These are phyloP conservation scores for Colletotrichum sp. DNA, from an alignment of 2,329 filamentous ascomycete genomes.

Conservation along the genomic window DNA sequence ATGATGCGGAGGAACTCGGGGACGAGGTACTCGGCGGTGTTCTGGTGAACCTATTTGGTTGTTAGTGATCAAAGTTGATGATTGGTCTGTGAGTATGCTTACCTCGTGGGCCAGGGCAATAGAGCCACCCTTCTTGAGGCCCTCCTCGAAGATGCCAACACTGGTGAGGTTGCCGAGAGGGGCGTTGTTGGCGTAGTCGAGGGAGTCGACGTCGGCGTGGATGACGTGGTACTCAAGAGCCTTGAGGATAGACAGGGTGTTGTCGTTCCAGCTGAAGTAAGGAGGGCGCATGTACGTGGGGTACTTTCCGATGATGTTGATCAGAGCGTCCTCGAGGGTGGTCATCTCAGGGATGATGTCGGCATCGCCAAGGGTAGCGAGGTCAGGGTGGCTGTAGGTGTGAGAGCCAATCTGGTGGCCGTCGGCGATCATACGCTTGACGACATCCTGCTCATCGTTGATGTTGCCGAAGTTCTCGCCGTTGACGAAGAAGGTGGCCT, in stretches of 20 bases:
- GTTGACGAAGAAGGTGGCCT: conserved; percentile 48
- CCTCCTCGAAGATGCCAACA: conserved; percentile 38
- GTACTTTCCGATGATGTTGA: conserved; percentile 45
- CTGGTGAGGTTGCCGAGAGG: conserved; percentile 31
- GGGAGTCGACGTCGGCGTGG: conserved; percentile 30
- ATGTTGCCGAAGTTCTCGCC: conserved; percentile 46
- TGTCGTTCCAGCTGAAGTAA: conserved; percentile 32
- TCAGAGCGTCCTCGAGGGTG: conserved; percentile 49
- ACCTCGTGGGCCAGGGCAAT: conserved; percentile 50
- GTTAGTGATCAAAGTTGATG: conserved; percentile 40
- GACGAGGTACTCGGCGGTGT: conserved; percentile 23
- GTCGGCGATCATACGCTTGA: conserved; percentile 44
- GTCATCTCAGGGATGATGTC: conserved; percentile 44
- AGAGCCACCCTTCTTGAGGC: conserved; percentile 30
- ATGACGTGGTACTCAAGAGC: conserved; percentile 19
- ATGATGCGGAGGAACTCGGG: conserved; percentile 20
- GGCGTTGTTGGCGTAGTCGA: conserved; percentile 27
- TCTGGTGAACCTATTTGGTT: conserved; percentile 15
- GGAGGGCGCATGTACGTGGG: conserved; percentile 52
- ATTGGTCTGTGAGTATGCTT: conserved; percentile 36
- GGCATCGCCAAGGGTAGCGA: conserved; percentile 38
- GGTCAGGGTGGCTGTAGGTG: conserved; percentile 48
- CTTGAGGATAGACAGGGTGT: conserved; percentile 18
- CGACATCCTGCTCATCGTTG: conserved; percentile 41
- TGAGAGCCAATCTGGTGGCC: conserved; percentile 48